Base-by-base conservation (phyloP, 2,329 filamentous ascomycete species). In the Thelonectria blattea region DNA sequence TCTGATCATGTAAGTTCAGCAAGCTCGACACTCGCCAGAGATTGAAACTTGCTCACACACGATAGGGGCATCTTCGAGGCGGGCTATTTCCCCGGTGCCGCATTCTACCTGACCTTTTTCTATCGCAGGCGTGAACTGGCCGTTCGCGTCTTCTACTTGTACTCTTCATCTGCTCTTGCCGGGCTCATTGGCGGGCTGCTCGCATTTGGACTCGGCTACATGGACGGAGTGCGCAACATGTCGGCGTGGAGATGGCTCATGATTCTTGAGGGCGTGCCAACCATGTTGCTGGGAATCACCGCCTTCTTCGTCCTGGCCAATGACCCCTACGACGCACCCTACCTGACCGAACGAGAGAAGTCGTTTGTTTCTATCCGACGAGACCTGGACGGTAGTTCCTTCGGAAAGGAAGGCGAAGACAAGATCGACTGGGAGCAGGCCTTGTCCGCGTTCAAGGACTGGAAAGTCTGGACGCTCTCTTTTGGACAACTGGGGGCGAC, bases 61-160 rank as follows among this genome's bases (percentile, higher is more conserved):
- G n/a, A 18, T 20, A 43, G 41, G 18, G 41, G 41, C 3, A 9
- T 43, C 17, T 43, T 43, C 17, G 41, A 43, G 41, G 41, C 41
- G 9, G 41, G 41, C n/a, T 43, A 43, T 17, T 43, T 43, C 18
- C 41, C 41, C 7, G 41, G 41, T 10, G 41, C 41, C 10, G 41
- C 41, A 20, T 43, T 43, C n/a, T 43, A 43, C 41, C 43, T 46
- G 18, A 46, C 20, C 7, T 46, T 92, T 64, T 92, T 91, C 79
- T 93, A 92, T 76, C 89, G 86, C 46, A 89, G 89, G 69, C 81
- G 83, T 20, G 90, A 93, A 74, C 82, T 92, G 2, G 90, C 89
- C 3, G 75, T 92, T 39, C 85, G 91, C 3, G 87, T 92, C 3
- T 88, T 88, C 1, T 92, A 91, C 65, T 80, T 93, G 0, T 92